Percentiles rank a stretch among this genome's conserved stretches.
Evolutionary conservation across 768 basidiomycete genomes (phyloP).

Genomic region (Lentinula raphanica): DNA sequence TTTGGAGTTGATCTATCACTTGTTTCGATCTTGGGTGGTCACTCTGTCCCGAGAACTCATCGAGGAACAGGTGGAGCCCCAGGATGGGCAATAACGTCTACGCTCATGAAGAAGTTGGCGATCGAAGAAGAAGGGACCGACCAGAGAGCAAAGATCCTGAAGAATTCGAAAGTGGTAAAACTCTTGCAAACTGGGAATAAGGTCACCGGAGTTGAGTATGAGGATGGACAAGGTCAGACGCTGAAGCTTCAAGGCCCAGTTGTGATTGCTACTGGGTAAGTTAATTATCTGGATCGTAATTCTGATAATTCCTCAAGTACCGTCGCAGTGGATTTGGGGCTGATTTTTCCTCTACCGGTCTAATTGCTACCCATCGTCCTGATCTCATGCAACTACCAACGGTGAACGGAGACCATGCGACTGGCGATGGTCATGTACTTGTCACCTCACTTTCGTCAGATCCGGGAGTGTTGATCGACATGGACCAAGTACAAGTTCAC

Average conservation of each 20-base stretch:
- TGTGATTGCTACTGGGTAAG: slow-evolving; percentile 20
- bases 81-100: slow-evolving; percentile 21
- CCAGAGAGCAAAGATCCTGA: slow-evolving; percentile 15
- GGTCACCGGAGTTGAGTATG: slow-evolving; percentile 22
- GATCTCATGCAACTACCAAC: slow-evolving; percentile 21
- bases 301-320: background rate
- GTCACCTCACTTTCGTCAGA: slow-evolving; percentile 11
- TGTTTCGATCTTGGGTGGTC: slow-evolving; percentile 12
- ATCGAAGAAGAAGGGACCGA: background rate
- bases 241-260: slow-evolving; percentile 10
- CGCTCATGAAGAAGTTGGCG: slow-evolving; percentile 19
- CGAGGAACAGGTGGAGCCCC: slow-evolving; percentile 16
- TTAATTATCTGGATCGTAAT: background rate
- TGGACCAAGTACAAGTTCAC: slow-evolving; percentile 28
- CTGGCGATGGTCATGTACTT: slow-evolving; percentile 20
- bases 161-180: slow-evolving; percentile 16
- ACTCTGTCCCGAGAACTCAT: background rate
- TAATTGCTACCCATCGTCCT: slow-evolving; percentile 18
- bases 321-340: slow-evolving; percentile 24
- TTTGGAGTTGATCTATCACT: slow-evolving; percentile 22
- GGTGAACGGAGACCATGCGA: slow-evolving; percentile 23
- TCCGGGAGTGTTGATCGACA: slow-evolving; percentile 15
- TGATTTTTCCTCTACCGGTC: slow-evolving; percentile 16
- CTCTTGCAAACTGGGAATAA: slow-evolving; percentile 13
- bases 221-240: slow-evolving; percentile 7